These are phyloP conservation scores for Sugiyamaella lignohabitans DNA, from an alignment of 805 yeast genomes.

Conservation along the genomic window DNA sequence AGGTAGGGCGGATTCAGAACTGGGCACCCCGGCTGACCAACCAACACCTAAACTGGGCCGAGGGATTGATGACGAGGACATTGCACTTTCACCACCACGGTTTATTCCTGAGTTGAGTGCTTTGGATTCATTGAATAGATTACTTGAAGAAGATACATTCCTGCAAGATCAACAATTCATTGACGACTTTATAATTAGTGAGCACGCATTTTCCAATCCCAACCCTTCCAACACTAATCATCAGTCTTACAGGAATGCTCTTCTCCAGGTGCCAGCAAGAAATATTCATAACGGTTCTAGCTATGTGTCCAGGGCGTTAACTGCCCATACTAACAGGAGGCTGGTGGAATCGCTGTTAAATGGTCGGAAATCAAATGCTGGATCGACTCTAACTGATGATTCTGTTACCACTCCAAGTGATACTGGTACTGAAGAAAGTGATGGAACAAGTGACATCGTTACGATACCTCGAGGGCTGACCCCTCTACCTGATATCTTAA, in stretches of 20 bases:
- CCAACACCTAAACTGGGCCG: not conserved
- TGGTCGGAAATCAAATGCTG: not conserved
- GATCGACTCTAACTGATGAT: slow-evolving; percentile 1
- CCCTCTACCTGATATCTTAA: slow-evolving; percentile 57
- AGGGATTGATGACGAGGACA: not conserved
- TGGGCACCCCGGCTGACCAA: not conserved
- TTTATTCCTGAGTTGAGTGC: not conserved
- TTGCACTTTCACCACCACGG: not conserved
- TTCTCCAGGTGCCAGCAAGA: slow-evolving; percentile 11
- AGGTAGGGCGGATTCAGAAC: too few species aligned
- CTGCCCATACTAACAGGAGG: not conserved
- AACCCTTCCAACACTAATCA: slow-evolving; percentile 1
- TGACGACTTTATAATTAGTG: slow-evolving; percentile 15
- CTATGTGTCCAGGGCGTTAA: not conserved
- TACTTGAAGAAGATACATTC: slow-evolving; percentile 7
- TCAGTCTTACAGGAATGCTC: slow-evolving; percentile 5
- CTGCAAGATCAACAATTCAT: slow-evolving; percentile 11
- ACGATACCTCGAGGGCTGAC: slow-evolving; percentile 31
- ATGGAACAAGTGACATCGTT: slow-evolving; percentile 1
- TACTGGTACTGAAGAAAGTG: slow-evolving; percentile 1
- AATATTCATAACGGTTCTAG: not conserved
- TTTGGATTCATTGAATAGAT: not conserved
- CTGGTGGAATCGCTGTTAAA: not conserved
- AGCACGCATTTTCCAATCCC: slow-evolving; percentile 8
- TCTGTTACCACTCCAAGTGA: slow-evolving; percentile 5